Evolutionary conservation across 2,329 filamentous ascomycete genomes (phyloP), one percentile per base, ranked within the genome.

Genomic region (Colletotrichum sp.): DNA sequence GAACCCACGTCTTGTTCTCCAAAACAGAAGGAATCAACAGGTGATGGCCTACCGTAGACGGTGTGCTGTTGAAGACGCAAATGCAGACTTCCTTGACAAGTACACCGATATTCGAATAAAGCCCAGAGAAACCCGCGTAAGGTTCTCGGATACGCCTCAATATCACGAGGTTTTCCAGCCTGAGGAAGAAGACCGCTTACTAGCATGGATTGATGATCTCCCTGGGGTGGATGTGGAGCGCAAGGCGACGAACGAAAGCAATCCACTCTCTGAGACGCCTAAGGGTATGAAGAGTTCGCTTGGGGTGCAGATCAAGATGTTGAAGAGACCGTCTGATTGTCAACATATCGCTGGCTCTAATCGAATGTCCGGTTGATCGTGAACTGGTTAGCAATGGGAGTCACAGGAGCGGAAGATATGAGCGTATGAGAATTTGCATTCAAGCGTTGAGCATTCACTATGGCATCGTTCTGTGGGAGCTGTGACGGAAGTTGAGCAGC

Each of bases 391-490:
- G 44, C 44, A 1, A 52, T 52, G 44, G 10, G 44, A 13, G 1
- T 49, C 1, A 3, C 10, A 21, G 10, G 4, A 52, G 44, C n/a
- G n/a, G 10, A 52, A 52, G 10, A 21, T 21, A 52, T 52, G 44
- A 52, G 44, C n/a, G n/a, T 1, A 18, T 1, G 9, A 1, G 6
- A 3, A 21, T 3, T 21, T 21, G 10, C 2, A 21, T 49, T 49
- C 10, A 13, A 49, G n/a, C 12, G 10, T 21, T 21, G 44, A 49
- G 10, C 10, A 49, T 49, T 49, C n/a, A 49, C 44, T 21, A 49
- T 21, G 44, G 18, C 44, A 49, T 2, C 0, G n/a, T 49, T 13
- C n/a, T 49, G n/a, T 2, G n/a, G 44, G 44, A 13, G 10, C 10
- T 49, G 44, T n/a, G n/a, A 49, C n/a, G n/a, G 44, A 21, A 49